Evolutionary conservation across 495 filamentous ascomycete species (phyloP).

Genomic region (Trypethelium eluteriae): DNA sequence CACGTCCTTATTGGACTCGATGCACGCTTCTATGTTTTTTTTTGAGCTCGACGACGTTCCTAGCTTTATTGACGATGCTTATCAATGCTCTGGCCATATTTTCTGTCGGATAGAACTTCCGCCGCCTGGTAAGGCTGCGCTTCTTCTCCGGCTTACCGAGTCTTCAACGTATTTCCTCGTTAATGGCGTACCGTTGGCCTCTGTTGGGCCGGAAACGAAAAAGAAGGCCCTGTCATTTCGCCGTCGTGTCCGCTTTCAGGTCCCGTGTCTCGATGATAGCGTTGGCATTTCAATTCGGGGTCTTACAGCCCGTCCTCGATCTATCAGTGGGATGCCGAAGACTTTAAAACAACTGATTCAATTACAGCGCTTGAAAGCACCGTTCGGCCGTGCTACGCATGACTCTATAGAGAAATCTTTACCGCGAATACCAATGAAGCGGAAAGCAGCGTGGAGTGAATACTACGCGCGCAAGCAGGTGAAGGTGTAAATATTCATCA

Average conservation of each 20-base stretch:
- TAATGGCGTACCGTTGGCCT: not conserved
- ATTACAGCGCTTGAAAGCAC: not conserved
- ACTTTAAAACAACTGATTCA: not conserved
- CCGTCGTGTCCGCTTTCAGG: not conserved
- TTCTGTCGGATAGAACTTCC: constrained; percentile 3
- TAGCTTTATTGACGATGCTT: not conserved
- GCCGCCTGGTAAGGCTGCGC: not conserved
- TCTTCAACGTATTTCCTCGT: constrained; percentile 9
- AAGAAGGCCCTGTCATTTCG: not conserved
- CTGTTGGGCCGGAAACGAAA: not conserved
- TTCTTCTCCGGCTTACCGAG: not conserved
- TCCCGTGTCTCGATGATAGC: not conserved
- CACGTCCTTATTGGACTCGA: not conserved
- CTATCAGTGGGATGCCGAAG: constrained; percentile 12
- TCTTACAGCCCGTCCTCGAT: not conserved
- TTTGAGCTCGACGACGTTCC: constrained; percentile 13
- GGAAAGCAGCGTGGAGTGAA: not conserved
- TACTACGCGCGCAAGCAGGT: not conserved
- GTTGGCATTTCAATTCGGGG: constrained; percentile 7
- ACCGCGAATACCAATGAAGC: not conserved
- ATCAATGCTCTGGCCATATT: constrained; percentile 7
- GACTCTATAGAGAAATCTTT: not conserved
- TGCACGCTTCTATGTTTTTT: constrained; percentile 14
- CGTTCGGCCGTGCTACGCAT: constrained; percentile 1
- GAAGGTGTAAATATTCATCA: not conserved